Percentiles rank a stretch among this genome's conserved stretches.
Evolutionary conservation across 2,329 filamentous ascomycete species (phyloP).

Genomic region (Alternaria alternata): DNA sequence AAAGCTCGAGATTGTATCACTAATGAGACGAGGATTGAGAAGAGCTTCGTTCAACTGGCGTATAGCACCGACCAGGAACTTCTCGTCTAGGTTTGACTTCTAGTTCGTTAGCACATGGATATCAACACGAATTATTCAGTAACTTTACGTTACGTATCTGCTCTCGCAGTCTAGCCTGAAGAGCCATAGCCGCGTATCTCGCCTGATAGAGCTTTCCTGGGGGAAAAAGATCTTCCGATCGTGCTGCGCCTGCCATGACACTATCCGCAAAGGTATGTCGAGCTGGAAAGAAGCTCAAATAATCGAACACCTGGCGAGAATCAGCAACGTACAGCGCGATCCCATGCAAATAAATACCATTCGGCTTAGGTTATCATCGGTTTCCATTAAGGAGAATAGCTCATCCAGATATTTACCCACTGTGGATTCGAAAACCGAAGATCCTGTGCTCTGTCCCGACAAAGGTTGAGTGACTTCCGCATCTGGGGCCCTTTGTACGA

Average conservation of each 20-base stretch:
- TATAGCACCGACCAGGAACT: conserved; percentile 42
- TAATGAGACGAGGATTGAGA: conserved; percentile 37
- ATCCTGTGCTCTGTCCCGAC: conserved; percentile 35
- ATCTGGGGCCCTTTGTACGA: conserved; percentile 43
- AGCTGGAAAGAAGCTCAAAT: conserved; percentile 44
- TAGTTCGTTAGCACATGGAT: conserved; percentile 18
- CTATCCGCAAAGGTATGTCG: conserved; percentile 39
- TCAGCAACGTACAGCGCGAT: conserved; percentile 19
- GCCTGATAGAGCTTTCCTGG: conserved; percentile 47
- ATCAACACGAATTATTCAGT: background rate
- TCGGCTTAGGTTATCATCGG: conserved; percentile 64
- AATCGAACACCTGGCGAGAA: conserved; percentile 42
- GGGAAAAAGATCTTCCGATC: conserved; percentile 42
- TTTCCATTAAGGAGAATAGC: conserved; percentile 80
- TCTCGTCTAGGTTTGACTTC: conserved; percentile 44
- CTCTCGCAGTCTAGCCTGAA: conserved; percentile 41
- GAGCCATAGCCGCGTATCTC: conserved; percentile 43
- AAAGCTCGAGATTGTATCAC: conserved; percentile 26
- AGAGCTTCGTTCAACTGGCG: conserved; percentile 41
- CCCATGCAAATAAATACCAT: conserved; percentile 24
- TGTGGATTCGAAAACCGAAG: conserved; percentile 73
- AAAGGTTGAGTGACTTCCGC: conserved; percentile 35
- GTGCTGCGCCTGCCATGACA: conserved; percentile 33
- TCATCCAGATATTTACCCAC: conserved; percentile 84
- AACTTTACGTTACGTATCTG: conserved; percentile 42